Evolutionary conservation across 352 stramenopile species (phyloP).

Genomic region (Halophytophthora batemanensis): DNA sequence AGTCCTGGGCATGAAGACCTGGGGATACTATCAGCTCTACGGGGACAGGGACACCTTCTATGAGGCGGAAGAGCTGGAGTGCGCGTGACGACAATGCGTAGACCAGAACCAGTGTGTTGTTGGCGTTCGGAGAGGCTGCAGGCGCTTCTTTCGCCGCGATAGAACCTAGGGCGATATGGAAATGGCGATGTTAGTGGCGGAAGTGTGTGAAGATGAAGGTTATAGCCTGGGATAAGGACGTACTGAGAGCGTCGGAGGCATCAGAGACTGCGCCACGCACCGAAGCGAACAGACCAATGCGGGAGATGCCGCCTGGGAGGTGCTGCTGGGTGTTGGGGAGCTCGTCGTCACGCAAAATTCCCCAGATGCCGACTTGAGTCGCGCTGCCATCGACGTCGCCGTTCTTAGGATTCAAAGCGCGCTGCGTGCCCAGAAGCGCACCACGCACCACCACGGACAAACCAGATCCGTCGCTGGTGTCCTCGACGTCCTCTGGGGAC

Average conservation of each 20-base stretch:
- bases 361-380: slow-evolving; percentile 25
- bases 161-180: slow-evolving; percentile 13
- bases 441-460: slow-evolving; percentile 16
- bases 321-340: slow-evolving; percentile 3
- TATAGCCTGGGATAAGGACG: too few relatives aligned
- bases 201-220: too few relatives aligned
- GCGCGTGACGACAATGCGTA: slow-evolving; percentile 13
- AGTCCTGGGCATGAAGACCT: slow-evolving; percentile 50
- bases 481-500: slow-evolving; percentile 11
- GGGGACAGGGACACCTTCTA: slow-evolving; percentile 1
- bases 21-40: slow-evolving; percentile 32
- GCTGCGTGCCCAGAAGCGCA: slow-evolving; percentile 19
- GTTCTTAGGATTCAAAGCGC: slow-evolving; percentile 2
- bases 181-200: too few relatives aligned
- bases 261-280: too few relatives aligned
- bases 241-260: too few relatives aligned
- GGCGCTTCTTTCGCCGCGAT: slow-evolving; percentile 7
- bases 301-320: not conserved
- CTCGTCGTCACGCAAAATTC: slow-evolving; percentile 14
- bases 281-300: too few relatives aligned
- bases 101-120: slow-evolving; percentile 17
- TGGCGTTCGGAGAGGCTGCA: not conserved
- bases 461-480: not conserved
- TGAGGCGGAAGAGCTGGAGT: slow-evolving; percentile 17
- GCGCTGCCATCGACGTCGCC: slow-evolving; percentile 4